Conservation (phyloP, 805 yeast genomes). For the Candida koratica region DNA sequence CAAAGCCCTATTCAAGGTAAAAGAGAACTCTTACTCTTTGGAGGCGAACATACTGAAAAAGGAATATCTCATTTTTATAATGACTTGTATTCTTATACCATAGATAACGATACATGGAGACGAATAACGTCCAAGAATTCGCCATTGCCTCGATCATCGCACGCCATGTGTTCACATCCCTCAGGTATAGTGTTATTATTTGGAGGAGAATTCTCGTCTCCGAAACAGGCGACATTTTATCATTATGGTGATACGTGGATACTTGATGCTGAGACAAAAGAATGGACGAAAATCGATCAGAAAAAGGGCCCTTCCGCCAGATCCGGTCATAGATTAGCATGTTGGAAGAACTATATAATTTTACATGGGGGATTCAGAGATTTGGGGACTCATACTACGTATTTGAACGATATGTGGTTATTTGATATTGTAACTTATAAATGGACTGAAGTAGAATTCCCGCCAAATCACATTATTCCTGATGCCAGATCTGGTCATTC, state of each 20-base stretch:
- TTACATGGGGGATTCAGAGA: constrained; percentile 93
- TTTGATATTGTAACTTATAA: constrained; percentile 86
- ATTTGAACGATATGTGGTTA: constrained; percentile 83
- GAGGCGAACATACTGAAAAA: constrained; percentile 71
- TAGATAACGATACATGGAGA: constrained; percentile 81
- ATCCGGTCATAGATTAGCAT: constrained; percentile 87
- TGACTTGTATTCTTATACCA: constrained; percentile 68
- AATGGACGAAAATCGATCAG: constrained; percentile 83
- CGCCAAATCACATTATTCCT: constrained; percentile 74
- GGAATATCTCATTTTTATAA: constrained; percentile 68
- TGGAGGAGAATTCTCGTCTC: constrained; percentile 97
- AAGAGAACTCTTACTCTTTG: constrained; percentile 77
- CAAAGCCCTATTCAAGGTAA: constrained; percentile 73
- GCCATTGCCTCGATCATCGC: constrained; percentile 91
- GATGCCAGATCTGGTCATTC: constrained; percentile 95
- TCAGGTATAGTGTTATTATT: constrained; percentile 80
- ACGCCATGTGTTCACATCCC: constrained; percentile 90
- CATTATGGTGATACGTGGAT: constrained; percentile 98
- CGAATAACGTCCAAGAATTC: constrained; percentile 73
- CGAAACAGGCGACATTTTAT: constrained; percentile 91
- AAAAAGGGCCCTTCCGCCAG: constrained; percentile 74
- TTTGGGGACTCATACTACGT: constrained; percentile 77
- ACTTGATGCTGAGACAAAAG: constrained; percentile 75
- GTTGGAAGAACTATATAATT: constrained; percentile 86
- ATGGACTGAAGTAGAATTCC: constrained; percentile 88